Conservation (phyloP, 257 asterid species). For the Leptodermis oblonga region DNA sequence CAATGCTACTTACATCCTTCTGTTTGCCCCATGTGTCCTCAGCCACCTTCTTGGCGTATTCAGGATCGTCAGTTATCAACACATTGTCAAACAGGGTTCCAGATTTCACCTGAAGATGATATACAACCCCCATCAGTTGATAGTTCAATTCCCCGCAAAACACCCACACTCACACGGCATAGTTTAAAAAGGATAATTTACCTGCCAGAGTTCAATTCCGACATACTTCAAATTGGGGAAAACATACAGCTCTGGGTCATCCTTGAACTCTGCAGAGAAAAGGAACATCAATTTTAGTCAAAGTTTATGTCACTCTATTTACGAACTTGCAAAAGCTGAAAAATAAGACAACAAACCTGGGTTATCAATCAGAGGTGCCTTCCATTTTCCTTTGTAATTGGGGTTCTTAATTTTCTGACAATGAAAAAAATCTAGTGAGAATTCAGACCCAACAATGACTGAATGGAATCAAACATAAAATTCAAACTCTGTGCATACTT, state of each 20-base stretch:
- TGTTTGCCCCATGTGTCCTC: constrained; percentile 96
- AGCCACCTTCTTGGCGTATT: constrained; percentile 76
- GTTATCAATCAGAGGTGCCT: constrained; percentile 85
- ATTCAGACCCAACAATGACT: not conserved
- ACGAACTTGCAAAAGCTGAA: not conserved
- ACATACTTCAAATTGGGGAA: constrained; percentile 92
- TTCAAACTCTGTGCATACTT: constrained; percentile 39
- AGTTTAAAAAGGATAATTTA: constrained; percentile 10
- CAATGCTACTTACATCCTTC: constrained; percentile 65
- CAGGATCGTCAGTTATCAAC: constrained; percentile 77
- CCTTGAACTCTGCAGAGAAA: constrained; percentile 68
- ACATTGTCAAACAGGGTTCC: constrained; percentile 97
- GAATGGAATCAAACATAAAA: not conserved
- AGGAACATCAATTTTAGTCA: not conserved
- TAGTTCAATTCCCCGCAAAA: not conserved
- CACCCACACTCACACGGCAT: not conserved
- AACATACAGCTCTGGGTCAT: constrained; percentile 88
- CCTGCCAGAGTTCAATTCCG: constrained; percentile 99
- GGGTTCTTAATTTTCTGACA: constrained; percentile 82
- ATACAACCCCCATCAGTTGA: constrained; percentile 2
- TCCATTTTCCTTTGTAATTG: constrained; percentile 88
- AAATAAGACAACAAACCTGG: constrained; percentile 45
- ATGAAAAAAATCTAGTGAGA: constrained; percentile 11
- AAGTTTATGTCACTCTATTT: not conserved
- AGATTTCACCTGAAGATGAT: constrained; percentile 75